A percentile compares a stretch with the other conserved stretches of the same genome.
Evolutionary conservation across 371 early-diverging fungal genomes (phyloP).

Genomic region (Mortierella sp.): DNA sequence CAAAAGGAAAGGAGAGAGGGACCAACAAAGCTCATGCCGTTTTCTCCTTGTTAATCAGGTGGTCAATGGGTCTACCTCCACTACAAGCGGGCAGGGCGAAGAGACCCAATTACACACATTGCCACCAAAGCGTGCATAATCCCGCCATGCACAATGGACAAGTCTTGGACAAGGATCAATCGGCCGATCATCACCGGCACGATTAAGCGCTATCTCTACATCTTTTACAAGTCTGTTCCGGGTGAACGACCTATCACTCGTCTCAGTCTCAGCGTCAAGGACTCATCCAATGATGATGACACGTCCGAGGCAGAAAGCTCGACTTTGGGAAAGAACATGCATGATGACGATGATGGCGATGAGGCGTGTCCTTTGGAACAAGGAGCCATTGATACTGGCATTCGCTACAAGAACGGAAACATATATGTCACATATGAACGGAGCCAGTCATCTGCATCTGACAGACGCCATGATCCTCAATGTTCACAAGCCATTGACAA

Average conservation of each 20-base stretch:
- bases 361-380: constrained; percentile 53
- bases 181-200: constrained; percentile 48
- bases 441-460: constrained; percentile 8
- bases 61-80: constrained; percentile 53
- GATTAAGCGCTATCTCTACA: constrained; percentile 25
- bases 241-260: constrained; percentile 34
- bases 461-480: constrained; percentile 2
- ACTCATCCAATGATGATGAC: constrained; percentile 20
- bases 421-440: constrained; percentile 27
- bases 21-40: too few relatives aligned
- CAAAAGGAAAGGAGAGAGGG: too few relatives aligned
- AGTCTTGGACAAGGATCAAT: constrained; percentile 54
- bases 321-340: too few relatives aligned
- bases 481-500: constrained; percentile 55
- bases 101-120: constrained; percentile 63
- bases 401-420: constrained; percentile 36
- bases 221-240: constrained; percentile 41
- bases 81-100: constrained; percentile 23
- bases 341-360: constrained; percentile 48
- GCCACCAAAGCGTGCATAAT: constrained; percentile 63
- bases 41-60: constrained; percentile 18
- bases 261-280: constrained; percentile 32
- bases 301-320: too few relatives aligned
- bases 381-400: constrained; percentile 47
- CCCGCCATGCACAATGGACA: constrained; percentile 60